These are phyloP conservation scores for Rhizoclosmatium globosum DNA, from an alignment of 192 early-diverging fungal genomes.

Conservation along the genomic window DNA sequence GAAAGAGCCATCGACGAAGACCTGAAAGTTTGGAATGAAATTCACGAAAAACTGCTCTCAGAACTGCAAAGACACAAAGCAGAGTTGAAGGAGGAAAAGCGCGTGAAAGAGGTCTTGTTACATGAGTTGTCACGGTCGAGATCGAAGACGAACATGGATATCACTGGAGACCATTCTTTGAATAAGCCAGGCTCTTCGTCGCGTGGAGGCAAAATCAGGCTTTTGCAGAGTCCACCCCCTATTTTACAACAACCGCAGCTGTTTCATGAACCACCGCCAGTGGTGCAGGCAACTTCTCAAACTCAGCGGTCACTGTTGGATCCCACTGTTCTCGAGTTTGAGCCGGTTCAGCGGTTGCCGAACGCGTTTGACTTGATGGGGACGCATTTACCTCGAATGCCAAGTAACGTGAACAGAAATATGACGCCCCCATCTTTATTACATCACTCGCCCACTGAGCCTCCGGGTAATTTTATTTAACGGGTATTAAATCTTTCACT, in stretches of 20 bases:
- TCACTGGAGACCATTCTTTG: background rate
- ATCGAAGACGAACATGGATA: background rate
- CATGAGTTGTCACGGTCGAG: constrained; percentile 29
- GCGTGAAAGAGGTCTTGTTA: constrained; percentile 35
- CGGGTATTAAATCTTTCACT: too few species aligned
- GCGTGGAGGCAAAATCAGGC: background rate
- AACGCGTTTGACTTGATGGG: background rate
- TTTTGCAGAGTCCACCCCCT: constrained; percentile 4
- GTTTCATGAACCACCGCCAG: background rate
- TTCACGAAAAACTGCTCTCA: constrained; percentile 26
- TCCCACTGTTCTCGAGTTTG: background rate
- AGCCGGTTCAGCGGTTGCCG: background rate
- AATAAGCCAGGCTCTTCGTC: background rate
- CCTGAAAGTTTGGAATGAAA: constrained; percentile 30
- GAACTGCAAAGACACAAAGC: constrained; percentile 30
- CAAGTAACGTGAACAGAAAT: background rate
- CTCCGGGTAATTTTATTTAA: background rate
- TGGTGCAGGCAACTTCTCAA: background rate
- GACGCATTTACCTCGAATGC: background rate
- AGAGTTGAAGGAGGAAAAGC: constrained; percentile 36
- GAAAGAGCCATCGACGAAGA: constrained; percentile 31
- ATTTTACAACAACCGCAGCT: background rate
- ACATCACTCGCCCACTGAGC: background rate
- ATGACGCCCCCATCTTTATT: background rate
- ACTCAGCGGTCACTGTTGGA: background rate